These are phyloP conservation scores for Terana coerulea DNA, from an alignment of 768 basidiomycete genomes.

Conservation along the genomic window DNA sequence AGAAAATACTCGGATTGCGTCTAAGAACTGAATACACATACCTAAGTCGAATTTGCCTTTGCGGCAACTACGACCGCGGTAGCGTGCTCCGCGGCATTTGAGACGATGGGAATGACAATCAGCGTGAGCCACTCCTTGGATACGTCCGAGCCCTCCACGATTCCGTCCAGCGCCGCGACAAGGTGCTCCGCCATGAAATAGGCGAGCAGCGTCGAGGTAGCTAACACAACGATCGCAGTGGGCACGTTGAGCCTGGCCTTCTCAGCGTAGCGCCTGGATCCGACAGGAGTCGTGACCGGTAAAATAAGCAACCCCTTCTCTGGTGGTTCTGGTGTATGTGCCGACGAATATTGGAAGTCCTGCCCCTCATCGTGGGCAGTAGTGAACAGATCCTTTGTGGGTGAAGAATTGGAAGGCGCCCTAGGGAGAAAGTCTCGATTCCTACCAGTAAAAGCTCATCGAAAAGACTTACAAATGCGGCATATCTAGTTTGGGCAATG, in stretches of 20 bases:
- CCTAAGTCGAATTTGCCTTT: slow-evolving; percentile 14
- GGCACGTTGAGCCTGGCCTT: slow-evolving; percentile 33
- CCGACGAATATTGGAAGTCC: too few species aligned
- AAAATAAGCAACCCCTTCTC: too few species aligned
- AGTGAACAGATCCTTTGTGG: slow-evolving; percentile 40
- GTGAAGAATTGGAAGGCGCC: slow-evolving; percentile 54
- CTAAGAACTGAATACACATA: neutral
- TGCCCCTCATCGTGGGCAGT: too few species aligned
- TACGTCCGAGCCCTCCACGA: slow-evolving; percentile 34
- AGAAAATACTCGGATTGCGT: neutral
- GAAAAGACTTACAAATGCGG: slow-evolving; percentile 24
- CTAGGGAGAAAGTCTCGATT: slow-evolving; percentile 22
- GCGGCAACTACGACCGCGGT: slow-evolving; percentile 13
- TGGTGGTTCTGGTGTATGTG: too few species aligned
- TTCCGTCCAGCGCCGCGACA: slow-evolving; percentile 38
- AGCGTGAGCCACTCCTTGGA: slow-evolving; percentile 44
- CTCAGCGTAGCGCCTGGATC: too few species aligned
- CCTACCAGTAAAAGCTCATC: neutral
- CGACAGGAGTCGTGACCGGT: too few species aligned
- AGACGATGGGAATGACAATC: slow-evolving; percentile 34
- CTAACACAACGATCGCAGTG: slow-evolving; percentile 31
- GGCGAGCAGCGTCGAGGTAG: slow-evolving; percentile 33
- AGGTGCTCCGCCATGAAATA: slow-evolving; percentile 41
- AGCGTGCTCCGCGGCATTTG: slow-evolving; percentile 14
- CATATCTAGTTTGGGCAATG: too few species aligned